Evolutionary conservation across 2,329 filamentous ascomycete genomes (phyloP).

Genomic region (Colletotrichum coccodes): DNA sequence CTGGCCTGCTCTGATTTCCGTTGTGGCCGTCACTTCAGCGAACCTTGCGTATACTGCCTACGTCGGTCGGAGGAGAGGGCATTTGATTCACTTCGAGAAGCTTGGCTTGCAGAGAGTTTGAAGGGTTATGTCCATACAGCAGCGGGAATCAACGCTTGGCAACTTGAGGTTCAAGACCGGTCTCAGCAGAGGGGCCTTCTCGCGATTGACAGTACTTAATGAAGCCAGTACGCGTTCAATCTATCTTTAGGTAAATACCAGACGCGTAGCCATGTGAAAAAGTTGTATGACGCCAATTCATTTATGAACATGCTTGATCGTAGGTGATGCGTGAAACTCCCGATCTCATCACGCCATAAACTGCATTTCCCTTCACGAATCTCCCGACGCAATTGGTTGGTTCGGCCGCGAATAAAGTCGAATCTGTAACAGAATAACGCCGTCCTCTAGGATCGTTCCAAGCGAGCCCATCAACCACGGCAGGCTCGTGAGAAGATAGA

Average conservation of each 20-base stretch:
- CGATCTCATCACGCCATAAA: no score
- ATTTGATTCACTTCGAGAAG: conserved; percentile 5
- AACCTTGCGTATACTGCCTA: conserved; percentile 64
- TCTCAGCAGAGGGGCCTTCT: no score
- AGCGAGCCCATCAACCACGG: conserved; percentile 23
- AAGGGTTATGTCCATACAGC: no score
- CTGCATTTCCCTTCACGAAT: not conserved
- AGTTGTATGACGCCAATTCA: no score
- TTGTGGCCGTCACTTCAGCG: conserved; percentile 59
- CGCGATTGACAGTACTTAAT: no score
- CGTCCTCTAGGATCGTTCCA: conserved; percentile 18
- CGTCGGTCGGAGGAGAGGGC: conserved; percentile 44
- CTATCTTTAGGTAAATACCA: no score
- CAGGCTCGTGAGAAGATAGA: conserved; percentile 15
- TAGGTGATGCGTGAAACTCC: no score
- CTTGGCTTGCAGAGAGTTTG: not conserved
- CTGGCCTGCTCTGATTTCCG: conserved; percentile 71
- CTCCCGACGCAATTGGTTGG: not conserved
- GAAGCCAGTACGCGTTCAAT: no score
- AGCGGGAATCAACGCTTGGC: no score
- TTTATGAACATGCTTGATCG: no score
- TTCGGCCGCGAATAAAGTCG: not conserved
- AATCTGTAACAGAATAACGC: conserved; percentile 11
- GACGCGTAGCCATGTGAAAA: no score
- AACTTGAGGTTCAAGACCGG: no score